Evolutionary conservation across 2,329 filamentous ascomycete species (phyloP).

Genomic region (Xylariaceae sp.): DNA sequence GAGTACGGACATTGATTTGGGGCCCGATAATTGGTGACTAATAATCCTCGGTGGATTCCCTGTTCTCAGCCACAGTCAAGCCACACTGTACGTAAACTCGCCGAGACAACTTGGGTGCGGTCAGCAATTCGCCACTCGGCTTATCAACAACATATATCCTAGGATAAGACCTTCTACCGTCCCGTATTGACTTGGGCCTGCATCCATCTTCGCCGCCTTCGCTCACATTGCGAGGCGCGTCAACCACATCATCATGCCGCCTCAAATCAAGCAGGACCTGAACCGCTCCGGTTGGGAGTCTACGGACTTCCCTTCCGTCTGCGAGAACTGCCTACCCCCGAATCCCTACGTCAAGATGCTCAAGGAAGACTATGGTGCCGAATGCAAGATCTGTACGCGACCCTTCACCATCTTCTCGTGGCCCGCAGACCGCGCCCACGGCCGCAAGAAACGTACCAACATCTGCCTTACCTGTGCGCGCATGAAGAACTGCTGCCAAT

Average conservation of each 20-base stretch:
- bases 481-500: slow-evolving; percentile 98
- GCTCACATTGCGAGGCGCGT: slow-evolving; percentile 8
- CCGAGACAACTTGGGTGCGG: background rate
- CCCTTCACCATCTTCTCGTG: slow-evolving; percentile 95
- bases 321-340: slow-evolving; percentile 88
- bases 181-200: background rate
- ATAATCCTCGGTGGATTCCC: no score
- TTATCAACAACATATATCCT: background rate
- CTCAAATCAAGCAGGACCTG: slow-evolving; percentile 92
- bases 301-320: slow-evolving; percentile 82
- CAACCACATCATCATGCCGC: slow-evolving; percentile 54
- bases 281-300: slow-evolving; percentile 96
- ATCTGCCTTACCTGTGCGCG: slow-evolving; percentile 96
- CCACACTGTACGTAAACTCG: background rate
- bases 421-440: slow-evolving; percentile 82
- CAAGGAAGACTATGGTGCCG: slow-evolving; percentile 89
- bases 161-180: background rate
- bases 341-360: slow-evolving; percentile 99
- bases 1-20: no score
- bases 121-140: background rate
- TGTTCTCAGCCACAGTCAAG: background rate
- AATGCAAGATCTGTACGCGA: slow-evolving; percentile 84
- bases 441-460: slow-evolving; percentile 87
- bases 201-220: background rate
- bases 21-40: no score